A percentile compares a stretch with the other conserved stretches of the same genome.
These are phyloP conservation scores for Dactylellina sp. DNA, from an alignment of 2,329 filamentous ascomycete species.

Conservation along the genomic window DNA sequence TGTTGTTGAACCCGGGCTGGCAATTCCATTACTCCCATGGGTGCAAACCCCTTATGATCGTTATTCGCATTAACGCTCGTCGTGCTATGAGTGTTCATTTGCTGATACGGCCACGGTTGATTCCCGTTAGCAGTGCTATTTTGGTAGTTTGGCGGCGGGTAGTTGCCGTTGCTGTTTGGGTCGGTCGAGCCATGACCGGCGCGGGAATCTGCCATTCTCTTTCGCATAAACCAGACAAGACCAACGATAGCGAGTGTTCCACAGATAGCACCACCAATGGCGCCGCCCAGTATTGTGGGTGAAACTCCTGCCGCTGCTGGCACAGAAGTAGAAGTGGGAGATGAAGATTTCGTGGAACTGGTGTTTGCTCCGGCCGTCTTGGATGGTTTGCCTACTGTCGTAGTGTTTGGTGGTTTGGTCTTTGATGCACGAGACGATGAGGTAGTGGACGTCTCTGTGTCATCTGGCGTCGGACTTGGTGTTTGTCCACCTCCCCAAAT, in stretches of 20 bases:
- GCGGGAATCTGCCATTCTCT: constrained; percentile 41
- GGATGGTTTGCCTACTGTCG: background rate
- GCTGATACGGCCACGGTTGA: constrained; percentile 48
- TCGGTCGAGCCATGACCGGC: constrained; percentile 14
- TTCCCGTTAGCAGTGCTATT: constrained; percentile 6
- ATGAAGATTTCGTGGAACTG: constrained; percentile 7
- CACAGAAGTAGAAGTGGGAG: constrained; percentile 1
- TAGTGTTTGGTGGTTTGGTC: constrained; percentile 29
- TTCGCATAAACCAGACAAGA: constrained; percentile 43
- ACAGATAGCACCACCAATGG: constrained; percentile 38
- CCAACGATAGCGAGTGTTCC: constrained; percentile 52
- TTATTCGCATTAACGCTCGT: constrained; percentile 31
- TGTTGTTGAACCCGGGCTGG: constrained; percentile 47
- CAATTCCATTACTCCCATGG: constrained; percentile 31
- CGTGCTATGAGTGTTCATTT: constrained; percentile 38
- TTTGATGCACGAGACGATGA: constrained; percentile 18
- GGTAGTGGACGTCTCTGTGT: background rate
- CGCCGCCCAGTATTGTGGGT: constrained; percentile 21
- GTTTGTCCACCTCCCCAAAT: constrained; percentile 50
- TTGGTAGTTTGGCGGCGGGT: constrained; percentile 12
- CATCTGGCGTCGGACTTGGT: background rate
- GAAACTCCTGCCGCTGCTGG: constrained; percentile 16
- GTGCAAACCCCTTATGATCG: constrained; percentile 38
- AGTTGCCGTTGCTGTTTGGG: constrained; percentile 4
- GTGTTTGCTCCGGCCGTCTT: constrained; percentile 4